Base-by-base conservation (phyloP, 805 yeast genomes). In the Ogataea haglerorum region DNA sequence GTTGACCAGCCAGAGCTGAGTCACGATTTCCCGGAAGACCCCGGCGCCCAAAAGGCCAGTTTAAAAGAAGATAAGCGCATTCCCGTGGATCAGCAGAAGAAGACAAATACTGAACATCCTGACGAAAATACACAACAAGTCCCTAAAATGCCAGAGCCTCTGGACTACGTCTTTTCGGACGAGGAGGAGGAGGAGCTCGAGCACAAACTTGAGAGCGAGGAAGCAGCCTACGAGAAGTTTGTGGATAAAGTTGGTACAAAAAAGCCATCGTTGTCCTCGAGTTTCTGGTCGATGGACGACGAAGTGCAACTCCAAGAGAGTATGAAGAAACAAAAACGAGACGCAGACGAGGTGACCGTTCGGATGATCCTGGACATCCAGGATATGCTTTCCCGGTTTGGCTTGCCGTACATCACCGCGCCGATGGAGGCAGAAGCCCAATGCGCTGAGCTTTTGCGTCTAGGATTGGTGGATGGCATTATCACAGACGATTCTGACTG, bases 371-470 rank as follows among this genome's bases (percentile, higher is more conserved):
- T 72, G 27, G 98, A 93, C 57, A 93, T 95, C 14, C 96, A 93
- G 63, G 96, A 89, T 47, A 68, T 93, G 30, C 67, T 93, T 7
- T 75, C 84, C 21, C 64, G 91, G 39, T 93, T 93, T 69, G 99
- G 99, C 1, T 85, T 93, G 4, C 99, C 99, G 0, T 93, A 78
- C 51, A 75, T 93, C 8, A 86, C 95, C 0, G 97, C 99, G 0
- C 99, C 99, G 1, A 88, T 88, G 90, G 99, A 93, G 63, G 99
- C 99, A 1, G 99, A 93, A 65, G 98, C 99, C 0, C 99, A 93
- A 56, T 93, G 99, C 65, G 96, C 96, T 0, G 86, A 83, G 49
- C 64, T 93, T 6, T 61, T 78, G 28, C 56, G 62, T n/a, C 60
- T 89, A 16, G 77, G 75, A 0, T 67, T 93, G 14, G 96, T 91